Conservation (phyloP, 805 yeast genomes). For the Scheffersomyces lignosus region DNA sequence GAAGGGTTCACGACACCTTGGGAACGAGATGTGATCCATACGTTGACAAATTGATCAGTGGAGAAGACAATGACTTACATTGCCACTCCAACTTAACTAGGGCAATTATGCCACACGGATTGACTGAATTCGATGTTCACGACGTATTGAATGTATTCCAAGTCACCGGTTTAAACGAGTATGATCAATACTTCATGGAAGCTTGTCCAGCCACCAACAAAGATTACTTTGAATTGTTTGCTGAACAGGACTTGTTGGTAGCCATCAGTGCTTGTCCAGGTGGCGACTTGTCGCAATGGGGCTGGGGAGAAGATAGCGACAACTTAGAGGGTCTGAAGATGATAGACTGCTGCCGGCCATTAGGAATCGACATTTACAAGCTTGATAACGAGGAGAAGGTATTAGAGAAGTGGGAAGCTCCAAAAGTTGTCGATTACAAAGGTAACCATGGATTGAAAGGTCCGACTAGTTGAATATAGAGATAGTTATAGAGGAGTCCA, state of each 20-base stretch:
- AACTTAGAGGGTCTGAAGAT: slow-evolving; percentile 47
- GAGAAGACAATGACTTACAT: slow-evolving; percentile 65
- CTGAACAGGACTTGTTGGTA: slow-evolving; percentile 62
- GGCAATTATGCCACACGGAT: slow-evolving; percentile 58
- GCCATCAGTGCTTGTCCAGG: slow-evolving; percentile 72
- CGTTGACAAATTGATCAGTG: slow-evolving; percentile 61
- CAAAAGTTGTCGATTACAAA: slow-evolving; percentile 50
- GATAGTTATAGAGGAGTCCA: too few relatives aligned
- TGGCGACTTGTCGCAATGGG: slow-evolving; percentile 68
- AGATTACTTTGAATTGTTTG: slow-evolving; percentile 66
- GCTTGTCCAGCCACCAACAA: slow-evolving; percentile 61
- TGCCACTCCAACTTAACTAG: slow-evolving; percentile 66
- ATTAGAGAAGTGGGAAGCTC: slow-evolving; percentile 51
- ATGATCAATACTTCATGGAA: slow-evolving; percentile 70
- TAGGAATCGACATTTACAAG: slow-evolving; percentile 60
- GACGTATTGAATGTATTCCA: slow-evolving; percentile 71
- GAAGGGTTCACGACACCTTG: slow-evolving; percentile 62
- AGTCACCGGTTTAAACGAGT: slow-evolving; percentile 63
- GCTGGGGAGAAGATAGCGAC: slow-evolving; percentile 63
- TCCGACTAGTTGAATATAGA: too few relatives aligned
- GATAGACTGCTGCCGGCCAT: slow-evolving; percentile 63
- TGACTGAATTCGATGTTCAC: slow-evolving; percentile 66
- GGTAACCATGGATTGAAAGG: slow-evolving; percentile 56
- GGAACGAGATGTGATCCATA: slow-evolving; percentile 74
- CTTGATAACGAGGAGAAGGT: slow-evolving; percentile 45